Evolutionary conservation across 2,329 filamentous ascomycete species (phyloP).

Genomic region (Colletotrichum filicis): DNA sequence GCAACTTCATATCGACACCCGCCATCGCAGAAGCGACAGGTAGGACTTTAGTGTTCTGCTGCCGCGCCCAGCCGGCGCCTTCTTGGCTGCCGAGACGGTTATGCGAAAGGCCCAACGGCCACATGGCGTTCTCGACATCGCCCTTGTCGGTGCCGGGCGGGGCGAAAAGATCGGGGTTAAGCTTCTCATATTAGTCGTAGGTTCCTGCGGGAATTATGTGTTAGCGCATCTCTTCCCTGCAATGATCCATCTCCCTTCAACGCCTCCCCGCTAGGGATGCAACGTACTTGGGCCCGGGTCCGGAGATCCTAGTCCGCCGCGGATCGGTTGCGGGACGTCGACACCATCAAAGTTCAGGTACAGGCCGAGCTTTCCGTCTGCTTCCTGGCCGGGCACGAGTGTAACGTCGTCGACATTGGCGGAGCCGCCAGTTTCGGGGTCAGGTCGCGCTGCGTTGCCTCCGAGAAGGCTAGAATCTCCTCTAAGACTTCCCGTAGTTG

Average conservation of each 20-base stretch:
- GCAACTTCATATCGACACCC: slow-evolving; percentile 68
- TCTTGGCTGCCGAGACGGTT: slow-evolving; percentile 56
- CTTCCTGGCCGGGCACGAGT: slow-evolving; percentile 61
- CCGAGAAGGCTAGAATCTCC: slow-evolving; percentile 52
- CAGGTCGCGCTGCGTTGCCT: slow-evolving; percentile 49
- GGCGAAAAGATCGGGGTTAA: slow-evolving; percentile 65
- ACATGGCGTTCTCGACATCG: slow-evolving; percentile 58
- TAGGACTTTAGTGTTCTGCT: slow-evolving; percentile 63
- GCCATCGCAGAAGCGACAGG: slow-evolving; percentile 63
- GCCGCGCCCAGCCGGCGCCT: slow-evolving; percentile 62
- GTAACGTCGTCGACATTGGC: slow-evolving; percentile 51
- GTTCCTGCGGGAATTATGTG: slow-evolving; percentile 19
- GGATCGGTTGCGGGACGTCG: slow-evolving; percentile 65
- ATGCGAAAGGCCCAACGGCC: slow-evolving; percentile 64
- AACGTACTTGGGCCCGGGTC: slow-evolving; percentile 63
- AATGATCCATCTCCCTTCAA: neutral
- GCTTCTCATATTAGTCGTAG: slow-evolving; percentile 59
- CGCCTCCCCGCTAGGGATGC: neutral
- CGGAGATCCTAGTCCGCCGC: slow-evolving; percentile 59
- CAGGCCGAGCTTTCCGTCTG: slow-evolving; percentile 59
- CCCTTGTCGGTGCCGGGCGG: slow-evolving; percentile 65
- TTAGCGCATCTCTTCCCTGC: neutral
- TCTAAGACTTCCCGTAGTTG: slow-evolving; percentile 51
- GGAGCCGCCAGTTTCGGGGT: slow-evolving; percentile 47
- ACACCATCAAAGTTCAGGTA: slow-evolving; percentile 65